phyloP scores from a whole-genome alignment of 1,284 basidiomycete species.

The Leccinum pallidistipes region DNA sequence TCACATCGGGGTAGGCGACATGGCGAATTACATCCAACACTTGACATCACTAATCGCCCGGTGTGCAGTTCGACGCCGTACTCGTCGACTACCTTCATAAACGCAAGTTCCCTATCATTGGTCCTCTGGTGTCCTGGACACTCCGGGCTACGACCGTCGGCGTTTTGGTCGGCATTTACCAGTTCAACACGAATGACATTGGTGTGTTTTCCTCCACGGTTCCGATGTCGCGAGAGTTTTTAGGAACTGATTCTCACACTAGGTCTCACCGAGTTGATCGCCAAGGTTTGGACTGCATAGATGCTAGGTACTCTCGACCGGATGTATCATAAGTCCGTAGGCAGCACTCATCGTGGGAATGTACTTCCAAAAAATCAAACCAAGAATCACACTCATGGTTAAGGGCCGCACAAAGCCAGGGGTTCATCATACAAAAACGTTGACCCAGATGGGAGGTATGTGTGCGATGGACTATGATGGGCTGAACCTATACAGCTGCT shows the following conservation, averaged over 20 bases:
- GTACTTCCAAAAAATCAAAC: neutral
- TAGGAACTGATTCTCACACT: slow-evolving; percentile 12
- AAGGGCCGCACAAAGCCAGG: neutral
- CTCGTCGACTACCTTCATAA: slow-evolving; percentile 91
- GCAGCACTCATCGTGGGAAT: neutral
- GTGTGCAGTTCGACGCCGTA: slow-evolving; percentile 63
- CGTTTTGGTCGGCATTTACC: slow-evolving; percentile 91
- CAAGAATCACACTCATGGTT: neutral
- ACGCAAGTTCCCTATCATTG: slow-evolving; percentile 88
- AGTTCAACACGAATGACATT: slow-evolving; percentile 97
- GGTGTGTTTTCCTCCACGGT: slow-evolving; percentile 51
- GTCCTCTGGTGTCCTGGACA: slow-evolving; percentile 70
- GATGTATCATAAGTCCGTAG: neutral
- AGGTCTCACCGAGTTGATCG: slow-evolving; percentile 74
- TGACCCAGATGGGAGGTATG: neutral
- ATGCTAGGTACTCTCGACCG: neutral
- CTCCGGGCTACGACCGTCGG: slow-evolving; percentile 79
- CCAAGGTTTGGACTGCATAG: slow-evolving; percentile 65
- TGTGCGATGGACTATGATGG: neutral
- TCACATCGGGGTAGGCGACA: slow-evolving; percentile 80
- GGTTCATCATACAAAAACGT: neutral
- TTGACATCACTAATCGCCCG: neutral
- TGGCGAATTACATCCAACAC: neutral
- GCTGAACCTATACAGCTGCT: neutral
- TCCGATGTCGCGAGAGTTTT: slow-evolving; percentile 8